Base-by-base conservation (phyloP, 345 rosid species). In the Bruguiera sexangula region DNA sequence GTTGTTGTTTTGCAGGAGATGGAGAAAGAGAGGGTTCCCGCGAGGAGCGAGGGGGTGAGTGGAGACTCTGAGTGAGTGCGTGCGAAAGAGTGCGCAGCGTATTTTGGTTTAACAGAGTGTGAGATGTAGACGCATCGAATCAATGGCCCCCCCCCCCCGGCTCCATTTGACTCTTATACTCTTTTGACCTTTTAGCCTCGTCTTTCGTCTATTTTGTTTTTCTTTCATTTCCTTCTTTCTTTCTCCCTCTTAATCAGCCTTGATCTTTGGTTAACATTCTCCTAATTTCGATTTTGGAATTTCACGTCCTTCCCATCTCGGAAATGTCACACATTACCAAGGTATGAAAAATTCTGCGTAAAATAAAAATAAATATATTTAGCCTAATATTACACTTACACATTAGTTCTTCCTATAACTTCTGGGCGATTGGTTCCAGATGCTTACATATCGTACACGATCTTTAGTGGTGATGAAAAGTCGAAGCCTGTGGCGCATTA, bases 91-190 rank as follows among this genome's bases (percentile, higher is more conserved):
- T 18, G 63, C 18, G 20, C 21, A 59, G 66, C 50, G 65, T 69
- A 32, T 72, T 77, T 72, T 66, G 72, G 70, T 37, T 50, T 43
- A 15, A 61, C 79, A 74, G 81, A 65, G 37, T 46, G 59, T 3
- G 22, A 60, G 94, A 87, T 80, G 95, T 84, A 79, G 95, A 89
- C 95, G 53, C 83, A 63, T 84, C 95, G 82, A 75, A 74, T 76
- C 85, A 66, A 81, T 81, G 87, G 72, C 83, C 70, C 75, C 43
- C 83, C 76, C 72, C 83, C 72, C 74, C 31, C 84, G 75, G 81
- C 80, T 71, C 82, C 85, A 65, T 62, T 43, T 39, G 68, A 69
- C 87, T 69, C 50, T 21, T 32, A 43, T 15, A 43, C 50, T 43
- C 3, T 37, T 37, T 13, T 52, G n/a, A 22, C 77, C 37, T 81